Base-by-base conservation (phyloP, 2,329 filamentous ascomycete species). In the Aschersonia sp. region DNA sequence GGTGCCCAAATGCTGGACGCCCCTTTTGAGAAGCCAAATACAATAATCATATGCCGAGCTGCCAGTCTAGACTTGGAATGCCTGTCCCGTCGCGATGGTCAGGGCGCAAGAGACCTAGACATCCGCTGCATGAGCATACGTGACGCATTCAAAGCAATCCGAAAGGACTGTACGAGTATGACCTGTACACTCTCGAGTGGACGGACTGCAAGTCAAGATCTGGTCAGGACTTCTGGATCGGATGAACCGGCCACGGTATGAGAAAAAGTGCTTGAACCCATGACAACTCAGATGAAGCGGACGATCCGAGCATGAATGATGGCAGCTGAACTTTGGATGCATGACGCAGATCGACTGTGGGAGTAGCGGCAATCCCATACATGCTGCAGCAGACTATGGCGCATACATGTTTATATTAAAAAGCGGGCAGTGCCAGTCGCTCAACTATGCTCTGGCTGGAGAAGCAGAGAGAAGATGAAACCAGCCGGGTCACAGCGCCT, bases 401-500 rank as follows among this genome's bases (percentile, higher is more conserved):
- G 5, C 28, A n/a, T n/a, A 5, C 29, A 45, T 29, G 7, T 31
- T 41, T 43, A 9, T n/a, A 48, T 42, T n/a, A 38, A 31, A 10
- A n/a, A 45, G 47, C 45, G 44, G 43, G 6, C 31, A 31, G 20
- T 30, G 43, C 38, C 9, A 4, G 43, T 5, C 9, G 31, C n/a
- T n/a, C 20, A 28, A 48, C 45, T 32, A 50, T 50, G 48, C 46
- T 46, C 42, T 31, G 40, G 9, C 12, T 43, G 43, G 31, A 20
- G 20, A 47, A 30, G 10, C 31, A n/a, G 31, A 44, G 20, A 45
- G 30, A 31, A 31, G 42, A 40, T 49, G 49, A 52, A 50, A 51
- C 51, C 43, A 45, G 31, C 31, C 40, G 9, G 45, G 43, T 51
- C 40, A 44, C 43, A 46, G 45, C 43, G n/a, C 47, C 32, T 4